Evolutionary conservation across 2,329 filamentous ascomycete genomes (phyloP).

Genomic region (Colletotrichum tamarilloi): DNA sequence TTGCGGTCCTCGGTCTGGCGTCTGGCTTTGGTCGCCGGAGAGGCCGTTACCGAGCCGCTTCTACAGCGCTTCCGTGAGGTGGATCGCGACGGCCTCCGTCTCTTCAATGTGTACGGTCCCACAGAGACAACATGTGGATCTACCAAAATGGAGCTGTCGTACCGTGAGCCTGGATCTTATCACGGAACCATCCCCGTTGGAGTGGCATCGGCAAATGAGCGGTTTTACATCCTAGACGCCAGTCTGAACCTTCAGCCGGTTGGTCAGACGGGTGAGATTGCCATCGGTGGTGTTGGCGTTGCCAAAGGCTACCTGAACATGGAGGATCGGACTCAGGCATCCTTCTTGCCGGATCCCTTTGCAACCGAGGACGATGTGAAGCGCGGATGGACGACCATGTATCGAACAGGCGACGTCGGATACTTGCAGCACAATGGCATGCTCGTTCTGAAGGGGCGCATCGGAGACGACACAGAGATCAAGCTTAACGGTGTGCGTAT

Average conservation of each 20-base stretch:
- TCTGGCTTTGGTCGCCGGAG: conserved; percentile 37
- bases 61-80: conserved; percentile 25
- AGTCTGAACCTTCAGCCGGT: conserved; percentile 47
- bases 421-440: neutral
- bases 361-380: neutral
- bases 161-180: conserved; percentile 7
- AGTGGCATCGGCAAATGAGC: conserved; percentile 43
- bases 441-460: conserved; percentile 45
- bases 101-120: conserved; percentile 45
- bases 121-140: conserved; percentile 41
- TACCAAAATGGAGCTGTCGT: conserved; percentile 31
- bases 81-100: neutral
- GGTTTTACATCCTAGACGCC: conserved; percentile 54
- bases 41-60: conserved; percentile 31
- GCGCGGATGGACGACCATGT: neutral
- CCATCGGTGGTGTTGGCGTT: conserved; percentile 45
- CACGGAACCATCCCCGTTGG: conserved; percentile 28
- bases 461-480: conserved; percentile 54
- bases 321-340: conserved; percentile 29
- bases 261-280: conserved; percentile 48
- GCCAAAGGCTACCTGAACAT: conserved; percentile 47
- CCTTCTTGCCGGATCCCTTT: neutral
- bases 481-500: conserved; percentile 58
- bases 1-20: conserved; percentile 32
- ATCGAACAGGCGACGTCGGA: neutral